Evolutionary conservation across 139 green algal species (phyloP), one percentile per base, ranked within the genome.

Genomic region (Coelastrella sp.): DNA sequence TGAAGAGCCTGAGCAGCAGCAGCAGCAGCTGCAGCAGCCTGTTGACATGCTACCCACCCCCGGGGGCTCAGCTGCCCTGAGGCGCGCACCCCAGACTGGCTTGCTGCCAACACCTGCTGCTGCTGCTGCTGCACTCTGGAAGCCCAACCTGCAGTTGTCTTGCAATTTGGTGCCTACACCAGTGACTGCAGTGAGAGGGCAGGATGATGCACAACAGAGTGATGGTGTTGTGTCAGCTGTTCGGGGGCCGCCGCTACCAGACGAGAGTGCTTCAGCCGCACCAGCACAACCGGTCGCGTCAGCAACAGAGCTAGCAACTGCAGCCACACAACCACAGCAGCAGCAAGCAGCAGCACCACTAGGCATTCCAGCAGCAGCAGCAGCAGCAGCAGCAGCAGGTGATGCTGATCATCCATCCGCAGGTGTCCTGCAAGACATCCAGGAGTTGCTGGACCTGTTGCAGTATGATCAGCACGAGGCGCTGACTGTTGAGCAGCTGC

Each of bases 401-500:
- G 65, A n/a, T 70, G 20, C 27, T 58, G 84, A 25, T 56, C 57
- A 49, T 22, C 57, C 58, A 85, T 15, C 75, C 12, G 86, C 59
- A 20, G 17, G 7, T 25, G 59, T 11, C 73, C 73, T 63, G 10
- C 66, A 82, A 24, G 70, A 89, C 10, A 58, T 90, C 17, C 19
- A 84, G 24, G 72, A 84, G 73, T 22, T 84, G 68, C 89, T 97
- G 90, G 76, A 75, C 17, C 73, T 70, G 65, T 85, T 95, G 65
- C 82, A 93, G 19, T 93, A 91, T 79, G 84, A 92, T 81, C 78
- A 82, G 11, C 27, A 85, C 70, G 91, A 92, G 57, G 60, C 92
- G 56, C 76, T 94, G 22, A 94, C 91, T 7, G 92, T 96, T 70
- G 91, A 96, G 91, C 87, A 94, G 76, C 92, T 97, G 92, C 91